Evolutionary conservation across 768 basidiomycete species (phyloP).

Genomic region (Tricholoma bakamatsutake): DNA sequence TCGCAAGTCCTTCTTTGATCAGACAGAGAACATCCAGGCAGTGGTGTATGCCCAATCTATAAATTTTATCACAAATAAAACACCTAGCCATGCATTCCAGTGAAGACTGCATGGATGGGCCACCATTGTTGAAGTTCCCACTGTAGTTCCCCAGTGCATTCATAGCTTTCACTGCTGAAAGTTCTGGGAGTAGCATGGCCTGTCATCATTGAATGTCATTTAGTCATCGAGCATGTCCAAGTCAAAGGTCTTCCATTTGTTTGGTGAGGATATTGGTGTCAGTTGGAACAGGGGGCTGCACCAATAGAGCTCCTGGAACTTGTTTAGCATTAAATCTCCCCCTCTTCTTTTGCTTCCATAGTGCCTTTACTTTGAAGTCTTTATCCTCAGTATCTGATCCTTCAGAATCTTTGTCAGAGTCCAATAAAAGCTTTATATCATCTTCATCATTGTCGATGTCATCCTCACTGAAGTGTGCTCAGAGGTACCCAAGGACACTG

Average conservation of each 20-base stretch:
- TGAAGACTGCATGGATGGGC: too few relatives aligned
- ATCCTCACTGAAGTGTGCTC: not conserved
- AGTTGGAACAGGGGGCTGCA: not conserved
- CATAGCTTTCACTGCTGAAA: not conserved
- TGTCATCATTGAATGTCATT: not conserved
- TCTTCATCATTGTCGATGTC: not conserved
- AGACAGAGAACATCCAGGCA: too few relatives aligned
- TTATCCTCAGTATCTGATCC: not conserved
- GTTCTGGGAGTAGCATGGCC: not conserved
- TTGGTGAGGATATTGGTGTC: not conserved
- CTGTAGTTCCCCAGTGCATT: not conserved
- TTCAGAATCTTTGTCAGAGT: too few relatives aligned
- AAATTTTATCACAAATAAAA: constrained; percentile 5
- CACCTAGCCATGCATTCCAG: not conserved
- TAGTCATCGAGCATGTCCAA: not conserved
- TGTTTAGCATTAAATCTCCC: not conserved
- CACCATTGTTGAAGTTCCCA: not conserved
- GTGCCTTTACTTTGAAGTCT: not conserved
- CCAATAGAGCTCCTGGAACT: not conserved
- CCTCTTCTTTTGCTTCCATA: not conserved
- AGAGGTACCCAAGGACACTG: not conserved
- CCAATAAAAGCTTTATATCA: not conserved
- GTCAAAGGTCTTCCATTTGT: not conserved
- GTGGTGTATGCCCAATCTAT: too few relatives aligned
- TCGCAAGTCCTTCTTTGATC: too few relatives aligned